phyloP scores from a whole-genome alignment of 352 stramenopile genomes.

The Globisporangium nagaii region DNA sequence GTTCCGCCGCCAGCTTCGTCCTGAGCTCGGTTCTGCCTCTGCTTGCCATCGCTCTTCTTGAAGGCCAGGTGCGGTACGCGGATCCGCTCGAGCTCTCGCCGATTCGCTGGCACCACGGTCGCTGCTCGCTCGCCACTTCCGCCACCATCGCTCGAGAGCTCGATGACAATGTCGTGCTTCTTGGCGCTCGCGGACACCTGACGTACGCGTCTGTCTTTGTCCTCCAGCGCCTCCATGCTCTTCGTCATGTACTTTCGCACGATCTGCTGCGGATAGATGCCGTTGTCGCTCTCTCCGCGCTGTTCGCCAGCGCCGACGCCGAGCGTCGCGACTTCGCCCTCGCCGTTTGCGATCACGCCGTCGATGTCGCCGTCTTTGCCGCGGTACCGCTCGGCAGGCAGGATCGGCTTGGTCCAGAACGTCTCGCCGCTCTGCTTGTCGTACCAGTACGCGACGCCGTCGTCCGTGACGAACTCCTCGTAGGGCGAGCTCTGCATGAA shows the following conservation, averaged over 20 bases:
- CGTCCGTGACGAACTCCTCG: constrained; percentile 89
- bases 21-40: neutral
- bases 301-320: constrained; percentile 38
- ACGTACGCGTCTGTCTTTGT: constrained; percentile 50
- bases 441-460: constrained; percentile 91
- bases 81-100: constrained; percentile 36
- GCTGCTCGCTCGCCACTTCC: neutral
- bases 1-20: neutral
- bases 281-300: constrained; percentile 20
- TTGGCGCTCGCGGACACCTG: constrained; percentile 50
- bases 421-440: constrained; percentile 77
- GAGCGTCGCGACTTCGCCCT: constrained; percentile 67
- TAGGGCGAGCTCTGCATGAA: constrained; percentile 84
- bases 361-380: constrained; percentile 75
- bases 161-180: constrained; percentile 52
- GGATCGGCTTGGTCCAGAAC: constrained; percentile 87
- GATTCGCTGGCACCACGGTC: neutral
- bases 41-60: constrained; percentile 11
- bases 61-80: constrained; percentile 52
- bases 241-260: constrained; percentile 85
- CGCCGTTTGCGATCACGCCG: constrained; percentile 68
- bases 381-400: constrained; percentile 71
- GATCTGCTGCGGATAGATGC: constrained; percentile 55
- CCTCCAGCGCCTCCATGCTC: constrained; percentile 68
- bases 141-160: constrained; percentile 13